Evolutionary conservation across 768 basidiomycete species (phyloP), one percentile per base, ranked within the genome.

Genomic region (Suillus subaureus): DNA sequence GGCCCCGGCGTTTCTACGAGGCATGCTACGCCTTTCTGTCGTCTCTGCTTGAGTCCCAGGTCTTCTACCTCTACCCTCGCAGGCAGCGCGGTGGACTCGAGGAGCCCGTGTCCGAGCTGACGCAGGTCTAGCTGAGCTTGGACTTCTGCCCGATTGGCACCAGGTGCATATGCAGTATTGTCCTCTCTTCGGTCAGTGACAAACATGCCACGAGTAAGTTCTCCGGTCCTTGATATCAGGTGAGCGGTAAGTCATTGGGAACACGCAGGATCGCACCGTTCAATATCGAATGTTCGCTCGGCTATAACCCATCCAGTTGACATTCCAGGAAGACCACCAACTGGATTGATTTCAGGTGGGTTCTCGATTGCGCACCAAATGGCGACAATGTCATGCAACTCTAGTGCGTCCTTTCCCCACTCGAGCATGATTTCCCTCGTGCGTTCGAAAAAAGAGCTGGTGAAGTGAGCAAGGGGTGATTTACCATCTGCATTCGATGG

Each of bases 331-430:
- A 71, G 55, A 16, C 65, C 66, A 61, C 70, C 52, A 63, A 64
- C 71, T 56, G 70, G 63, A 42, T 76, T 79, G 23, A 70, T 31
- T 51, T 78, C 76, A 8, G 87, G 89, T 21, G 90, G 89, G 65
- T 90, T 88, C 64, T 84, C 83, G 18, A 93, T 86, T 2, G 93
- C 92, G 75, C 89, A 94, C 93, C 94, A 97, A 18, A 97, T 84
- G 3, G 93, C 92, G 13, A 89, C 88, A 54, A 95, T 91, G 70
- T 98, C 96, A 71, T 98, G 96, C 63, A 96, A 83, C 78, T 96
- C 92, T 86, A 97, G 85, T 6, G 85, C 90, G 73, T 96, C 94
- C 67, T 90, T 88, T 9, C 94, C 94, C 66, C 87, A 94, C 58
- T 81, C 71, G n/a, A 87, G 65, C 90, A 96, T 94, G 61, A 95